Evolutionary conservation across 2,329 filamentous ascomycete species (phyloP), one percentile per base, ranked within the genome.

Genomic region (Botryosphaeria agaves): DNA sequence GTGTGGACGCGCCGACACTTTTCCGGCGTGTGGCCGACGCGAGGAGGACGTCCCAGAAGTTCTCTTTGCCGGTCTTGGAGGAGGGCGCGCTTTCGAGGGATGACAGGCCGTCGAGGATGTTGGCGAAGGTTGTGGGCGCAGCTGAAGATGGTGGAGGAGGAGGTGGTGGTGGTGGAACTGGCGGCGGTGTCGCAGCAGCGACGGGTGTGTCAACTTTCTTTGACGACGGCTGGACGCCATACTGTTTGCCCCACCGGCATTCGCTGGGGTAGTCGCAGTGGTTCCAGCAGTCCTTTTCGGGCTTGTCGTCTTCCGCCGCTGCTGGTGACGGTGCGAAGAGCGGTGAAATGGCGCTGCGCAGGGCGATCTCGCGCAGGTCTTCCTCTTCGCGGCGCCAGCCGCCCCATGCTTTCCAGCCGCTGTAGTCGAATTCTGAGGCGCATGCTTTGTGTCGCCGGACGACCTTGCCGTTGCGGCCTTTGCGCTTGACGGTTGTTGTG

Each of bases 371-470:
- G 7, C 20, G 20, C 20, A 23, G 37, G 28, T 42, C 41, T 12
- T 28, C 31, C 7, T 48, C 35, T 6, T 36, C 34, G 12, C 52
- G 34, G 30, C 48, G 43, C 64, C 64, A 68, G 3, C 45, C 38
- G 2, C 56, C 56, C 51, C 55, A 61, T 0, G 41, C 38, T 32
- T 60, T 59, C 65, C 65, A 69, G 0, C 61, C 58, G 5, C 45
- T 34, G 32, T 67, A 69, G 41, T 69, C 64, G 32, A 69, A 69
- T 31, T 66, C 61, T 24, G 53, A 59, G 0, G 46, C 45, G 36
- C 65, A 69, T 5, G 61, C 57, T 23, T 48, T 44, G 26, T 56
- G 51, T 26, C 47, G 44, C 26, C 47, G 41, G 8, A 44, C 35
- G 28, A 42, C 44, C 21, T 41, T 46, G 8, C 41, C 40, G 2